Evolutionary conservation across 75 land plant genomes (phyloP), one percentile per base, ranked within the genome.

Genomic region (Selaginella moellendorffii): DNA sequence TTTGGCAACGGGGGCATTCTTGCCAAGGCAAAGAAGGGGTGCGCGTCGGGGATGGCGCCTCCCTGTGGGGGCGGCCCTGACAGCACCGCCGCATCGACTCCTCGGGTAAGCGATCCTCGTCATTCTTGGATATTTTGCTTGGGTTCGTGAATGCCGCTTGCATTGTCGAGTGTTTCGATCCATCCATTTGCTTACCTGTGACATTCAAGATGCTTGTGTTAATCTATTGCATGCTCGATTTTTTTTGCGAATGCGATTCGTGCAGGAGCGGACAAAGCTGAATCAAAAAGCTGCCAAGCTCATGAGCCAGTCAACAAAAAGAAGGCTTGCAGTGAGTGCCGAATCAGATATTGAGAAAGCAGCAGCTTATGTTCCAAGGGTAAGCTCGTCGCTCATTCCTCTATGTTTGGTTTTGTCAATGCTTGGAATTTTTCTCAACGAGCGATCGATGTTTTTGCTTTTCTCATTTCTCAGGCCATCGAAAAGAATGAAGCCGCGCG

Each of bases 401-500:
- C n/a, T n/a, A n/a, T n/a, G n/a, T n/a, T n/a, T n/a, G n/a, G n/a
- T n/a, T n/a, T n/a, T 36, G 46, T 36, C 5, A 36, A 36, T 5
- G 46, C 5, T 14, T 36, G 46, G 14, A 36, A 36, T 5, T n/a
- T n/a, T n/a, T n/a, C 46, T 5, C 14, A 36, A 36, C 46, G 14
- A 36, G 14, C 46, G 10, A 36, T 36, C 14, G 46, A 14, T 5
- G 46, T 36, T 36, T 36, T 36, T 14, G n/a, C n/a, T n/a, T n/a
- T n/a, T n/a, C n/a, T n/a, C n/a, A n/a, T 36, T 5, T 14, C 14
- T 8, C 53, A 77, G 79, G 76, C 72, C 14, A 54, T 77, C 52
- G 66, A 58, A 22, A 77, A 77, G 30, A 63, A 30, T 22, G 53
- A 68, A 21, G 79, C 68, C 0, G 63, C 76, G 10, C 72, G 58